phyloP scores from a whole-genome alignment of 176 grass and related monocot genomes.

The Eleusine coracana region DNA sequence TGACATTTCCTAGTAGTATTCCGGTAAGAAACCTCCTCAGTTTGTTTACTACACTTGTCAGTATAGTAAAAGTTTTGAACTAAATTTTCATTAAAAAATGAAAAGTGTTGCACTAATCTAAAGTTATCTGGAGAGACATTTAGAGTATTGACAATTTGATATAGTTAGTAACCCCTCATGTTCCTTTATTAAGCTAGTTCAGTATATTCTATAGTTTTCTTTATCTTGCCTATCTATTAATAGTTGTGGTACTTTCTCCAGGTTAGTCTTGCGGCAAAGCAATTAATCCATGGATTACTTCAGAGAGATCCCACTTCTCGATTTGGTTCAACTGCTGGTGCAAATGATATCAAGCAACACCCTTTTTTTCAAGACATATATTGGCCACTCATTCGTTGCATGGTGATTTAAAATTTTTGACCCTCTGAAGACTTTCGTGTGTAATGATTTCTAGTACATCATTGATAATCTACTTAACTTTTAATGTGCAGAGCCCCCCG shows the following conservation, averaged over 20 bases:
- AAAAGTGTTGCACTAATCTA: not conserved
- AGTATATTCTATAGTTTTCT: not conserved
- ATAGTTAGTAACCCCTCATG: not conserved
- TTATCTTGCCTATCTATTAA: constrained; percentile 5
- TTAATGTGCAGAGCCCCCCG: constrained; percentile 67
- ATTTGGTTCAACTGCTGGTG: constrained; percentile 74
- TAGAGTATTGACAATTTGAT: not conserved
- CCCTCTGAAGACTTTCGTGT: not conserved
- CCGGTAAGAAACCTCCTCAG: constrained; percentile 59
- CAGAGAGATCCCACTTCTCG: constrained; percentile 82
- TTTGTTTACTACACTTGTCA: not conserved
- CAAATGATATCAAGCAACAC: constrained; percentile 96
- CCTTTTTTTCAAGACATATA: constrained; percentile 79
- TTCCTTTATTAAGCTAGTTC: not conserved
- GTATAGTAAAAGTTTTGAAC: constrained; percentile 6
- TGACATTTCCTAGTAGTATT: constrained; percentile 93
- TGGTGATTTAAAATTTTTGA: constrained; percentile 65
- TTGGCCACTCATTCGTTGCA: constrained; percentile 97
- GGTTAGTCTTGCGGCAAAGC: constrained; percentile 81
- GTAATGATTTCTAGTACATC: constrained; percentile 15
- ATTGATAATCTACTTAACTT: constrained; percentile 33
- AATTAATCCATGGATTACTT: constrained; percentile 88
- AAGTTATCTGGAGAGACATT: not conserved
- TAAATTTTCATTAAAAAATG: not conserved
- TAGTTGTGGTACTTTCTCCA: constrained; percentile 39